Evolutionary conservation across 495 filamentous ascomycete genomes (phyloP).

Genomic region (Glonium stellatum): DNA sequence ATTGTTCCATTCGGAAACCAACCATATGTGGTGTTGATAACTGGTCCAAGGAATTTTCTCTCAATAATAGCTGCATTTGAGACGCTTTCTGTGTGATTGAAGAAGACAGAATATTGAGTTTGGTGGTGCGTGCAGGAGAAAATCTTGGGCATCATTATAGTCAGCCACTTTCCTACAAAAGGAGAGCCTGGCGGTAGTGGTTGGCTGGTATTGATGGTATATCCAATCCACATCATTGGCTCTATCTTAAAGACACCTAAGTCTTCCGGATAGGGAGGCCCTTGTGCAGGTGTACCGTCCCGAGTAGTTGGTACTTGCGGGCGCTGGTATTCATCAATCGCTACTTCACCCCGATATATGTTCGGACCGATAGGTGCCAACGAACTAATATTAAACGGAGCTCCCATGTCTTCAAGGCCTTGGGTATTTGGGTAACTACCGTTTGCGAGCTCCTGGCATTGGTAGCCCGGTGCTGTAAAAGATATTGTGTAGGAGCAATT

Average conservation of each 20-base stretch:
- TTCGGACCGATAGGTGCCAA: slow-evolving; percentile 29
- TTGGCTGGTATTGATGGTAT: slow-evolving; percentile 27
- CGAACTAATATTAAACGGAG: slow-evolving; percentile 19
- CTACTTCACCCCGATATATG: slow-evolving; percentile 28
- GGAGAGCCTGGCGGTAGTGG: slow-evolving; percentile 9
- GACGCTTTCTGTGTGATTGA: slow-evolving; percentile 15
- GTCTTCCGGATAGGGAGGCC: not conserved
- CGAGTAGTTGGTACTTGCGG: slow-evolving; percentile 10
- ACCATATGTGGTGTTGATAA: slow-evolving; percentile 18
- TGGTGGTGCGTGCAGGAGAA: slow-evolving; percentile 33
- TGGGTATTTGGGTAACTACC: slow-evolving; percentile 8
- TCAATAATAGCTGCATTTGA: slow-evolving; percentile 6
- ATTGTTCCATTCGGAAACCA: slow-evolving; percentile 1
- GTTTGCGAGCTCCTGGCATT: slow-evolving; percentile 27
- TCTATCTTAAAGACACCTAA: slow-evolving; percentile 33
- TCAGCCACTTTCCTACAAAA: slow-evolving; percentile 18
- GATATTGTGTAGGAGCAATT: slow-evolving; percentile 34
- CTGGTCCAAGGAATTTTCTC: slow-evolving; percentile 7
- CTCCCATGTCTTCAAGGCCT: not conserved
- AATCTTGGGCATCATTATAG: slow-evolving; percentile 24
- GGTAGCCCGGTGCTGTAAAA: slow-evolving; percentile 37
- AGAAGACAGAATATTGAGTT: slow-evolving; percentile 27
- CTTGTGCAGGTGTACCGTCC: no score
- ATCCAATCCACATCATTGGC: slow-evolving; percentile 36
- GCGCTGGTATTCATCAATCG: slow-evolving; percentile 20